phyloP scores from a whole-genome alignment of 2,329 filamentous ascomycete species.

The Aspergillus bombycis region DNA sequence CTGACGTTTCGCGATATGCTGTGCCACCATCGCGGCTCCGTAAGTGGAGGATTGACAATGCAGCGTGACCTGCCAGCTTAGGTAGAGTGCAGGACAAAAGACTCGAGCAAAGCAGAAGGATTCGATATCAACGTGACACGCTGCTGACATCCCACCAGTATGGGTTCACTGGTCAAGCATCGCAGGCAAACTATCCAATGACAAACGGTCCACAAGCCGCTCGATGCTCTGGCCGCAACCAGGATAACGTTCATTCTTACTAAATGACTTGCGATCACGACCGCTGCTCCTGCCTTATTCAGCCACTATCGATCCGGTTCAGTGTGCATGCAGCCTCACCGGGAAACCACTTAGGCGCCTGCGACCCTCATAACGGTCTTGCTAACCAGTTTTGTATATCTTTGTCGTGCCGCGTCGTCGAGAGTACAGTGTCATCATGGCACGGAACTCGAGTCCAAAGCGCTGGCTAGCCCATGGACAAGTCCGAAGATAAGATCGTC shows the following conservation, averaged over 20 bases:
- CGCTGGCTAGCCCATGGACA: background rate
- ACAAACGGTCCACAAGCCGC: background rate
- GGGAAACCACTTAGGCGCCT: background rate
- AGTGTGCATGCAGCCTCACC: conserved; percentile 1
- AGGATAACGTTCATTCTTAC: background rate
- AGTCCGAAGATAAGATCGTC: background rate
- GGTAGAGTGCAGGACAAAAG: background rate
- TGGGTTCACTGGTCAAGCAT: background rate
- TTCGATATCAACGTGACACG: conserved; percentile 1
- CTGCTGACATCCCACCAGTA: background rate
- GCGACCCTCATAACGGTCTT: background rate
- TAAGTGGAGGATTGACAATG: conserved; percentile 6
- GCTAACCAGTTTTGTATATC: background rate
- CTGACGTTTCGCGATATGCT: conserved; percentile 3
- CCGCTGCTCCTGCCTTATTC: background rate
- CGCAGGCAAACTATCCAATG: background rate
- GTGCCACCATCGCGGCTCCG: conserved; percentile 3
- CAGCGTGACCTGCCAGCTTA: conserved; percentile 7
- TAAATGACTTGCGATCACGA: background rate
- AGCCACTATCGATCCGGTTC: conserved; percentile 3
- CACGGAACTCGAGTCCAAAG: background rate
- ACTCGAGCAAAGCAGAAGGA: background rate
- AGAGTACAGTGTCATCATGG: background rate
- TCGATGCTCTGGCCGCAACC: background rate
- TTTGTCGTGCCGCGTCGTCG: background rate